Evolutionary conservation across 2,329 filamentous ascomycete species (phyloP).

Genomic region (Sphaerostilbella broomeana): DNA sequence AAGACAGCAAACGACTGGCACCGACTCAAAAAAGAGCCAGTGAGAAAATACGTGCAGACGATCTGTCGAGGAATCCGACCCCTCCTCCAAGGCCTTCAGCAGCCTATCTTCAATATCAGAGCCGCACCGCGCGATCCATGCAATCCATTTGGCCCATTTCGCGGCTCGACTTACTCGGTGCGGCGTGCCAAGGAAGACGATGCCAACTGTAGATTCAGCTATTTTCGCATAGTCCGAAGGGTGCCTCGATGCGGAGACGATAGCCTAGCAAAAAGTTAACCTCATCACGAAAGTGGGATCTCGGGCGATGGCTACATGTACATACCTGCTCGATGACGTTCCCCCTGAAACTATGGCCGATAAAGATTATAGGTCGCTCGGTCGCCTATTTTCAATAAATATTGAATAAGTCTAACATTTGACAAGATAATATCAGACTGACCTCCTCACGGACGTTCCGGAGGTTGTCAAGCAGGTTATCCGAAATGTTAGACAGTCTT

Average conservation of each 20-base stretch:
- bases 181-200: slow-evolving; percentile 12
- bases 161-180: slow-evolving; percentile 10
- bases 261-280: too few species aligned
- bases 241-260: slow-evolving; percentile 9
- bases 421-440: not conserved
- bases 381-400: not conserved
- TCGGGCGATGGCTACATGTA: too few species aligned
- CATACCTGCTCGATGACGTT: slow-evolving; percentile 13
- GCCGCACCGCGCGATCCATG: not conserved
- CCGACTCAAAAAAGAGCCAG: slow-evolving; percentile 12
- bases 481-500: slow-evolving; percentile 8
- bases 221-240: slow-evolving; percentile 6
- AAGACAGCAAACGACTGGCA: slow-evolving; percentile 9
- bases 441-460: not conserved
- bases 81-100: slow-evolving; percentile 6
- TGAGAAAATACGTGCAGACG: slow-evolving; percentile 14
- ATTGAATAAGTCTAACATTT: not conserved
- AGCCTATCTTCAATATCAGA: slow-evolving; percentile 6
- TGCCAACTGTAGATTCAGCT: slow-evolving; percentile 8
- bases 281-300: too few species aligned
- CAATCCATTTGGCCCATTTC: slow-evolving; percentile 6
- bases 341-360: slow-evolving; percentile 11
- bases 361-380: slow-evolving; percentile 11
- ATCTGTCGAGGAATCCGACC: slow-evolving; percentile 9
- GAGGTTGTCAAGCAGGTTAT: slow-evolving; percentile 4